phyloP scores from a whole-genome alignment of 495 filamentous ascomycete genomes.

The Penicillium odoratum region DNA sequence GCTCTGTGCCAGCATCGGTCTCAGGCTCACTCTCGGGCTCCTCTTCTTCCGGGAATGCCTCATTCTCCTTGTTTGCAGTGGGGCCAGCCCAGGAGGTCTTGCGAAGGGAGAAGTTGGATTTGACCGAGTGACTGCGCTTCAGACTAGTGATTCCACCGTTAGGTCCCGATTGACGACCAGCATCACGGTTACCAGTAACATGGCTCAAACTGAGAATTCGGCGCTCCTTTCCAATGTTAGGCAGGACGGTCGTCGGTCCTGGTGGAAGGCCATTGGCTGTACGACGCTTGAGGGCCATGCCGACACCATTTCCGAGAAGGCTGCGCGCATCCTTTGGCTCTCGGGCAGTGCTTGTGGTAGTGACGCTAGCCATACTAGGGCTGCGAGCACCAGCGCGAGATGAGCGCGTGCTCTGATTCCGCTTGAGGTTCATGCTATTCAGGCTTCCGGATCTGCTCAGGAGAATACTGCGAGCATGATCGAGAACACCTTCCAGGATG shows the following conservation, averaged over 20 bases:
- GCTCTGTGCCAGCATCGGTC: slow-evolving; percentile 54
- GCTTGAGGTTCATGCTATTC: slow-evolving; percentile 68
- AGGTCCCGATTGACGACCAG: slow-evolving; percentile 52
- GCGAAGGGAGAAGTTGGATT: slow-evolving; percentile 59
- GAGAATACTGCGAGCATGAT: slow-evolving; percentile 85
- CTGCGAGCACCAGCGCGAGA: slow-evolving; percentile 40
- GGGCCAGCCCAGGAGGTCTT: slow-evolving; percentile 75
- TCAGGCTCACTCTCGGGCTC: slow-evolving; percentile 43
- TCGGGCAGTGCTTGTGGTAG: slow-evolving; percentile 35
- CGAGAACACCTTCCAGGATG: slow-evolving; percentile 91
- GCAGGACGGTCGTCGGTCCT: slow-evolving; percentile 48
- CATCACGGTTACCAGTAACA: slow-evolving; percentile 74
- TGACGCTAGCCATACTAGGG: slow-evolving; percentile 39
- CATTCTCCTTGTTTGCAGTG: slow-evolving; percentile 62
- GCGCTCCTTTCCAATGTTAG: slow-evolving; percentile 53
- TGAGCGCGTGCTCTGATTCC: slow-evolving; percentile 54
- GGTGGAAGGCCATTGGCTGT: slow-evolving; percentile 40
- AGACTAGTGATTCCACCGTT: slow-evolving; percentile 50
- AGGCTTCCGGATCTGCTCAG: slow-evolving; percentile 54
- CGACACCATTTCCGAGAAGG: slow-evolving; percentile 50
- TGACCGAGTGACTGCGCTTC: slow-evolving; percentile 72
- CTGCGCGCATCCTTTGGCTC: slow-evolving; percentile 41
- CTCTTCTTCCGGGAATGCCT: slow-evolving; percentile 55
- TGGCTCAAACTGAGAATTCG: slow-evolving; percentile 88
- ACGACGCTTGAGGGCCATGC: slow-evolving; percentile 54